Conservation (phyloP, 2,329 filamentous ascomycete species). For the Bipolaris oryzae region DNA sequence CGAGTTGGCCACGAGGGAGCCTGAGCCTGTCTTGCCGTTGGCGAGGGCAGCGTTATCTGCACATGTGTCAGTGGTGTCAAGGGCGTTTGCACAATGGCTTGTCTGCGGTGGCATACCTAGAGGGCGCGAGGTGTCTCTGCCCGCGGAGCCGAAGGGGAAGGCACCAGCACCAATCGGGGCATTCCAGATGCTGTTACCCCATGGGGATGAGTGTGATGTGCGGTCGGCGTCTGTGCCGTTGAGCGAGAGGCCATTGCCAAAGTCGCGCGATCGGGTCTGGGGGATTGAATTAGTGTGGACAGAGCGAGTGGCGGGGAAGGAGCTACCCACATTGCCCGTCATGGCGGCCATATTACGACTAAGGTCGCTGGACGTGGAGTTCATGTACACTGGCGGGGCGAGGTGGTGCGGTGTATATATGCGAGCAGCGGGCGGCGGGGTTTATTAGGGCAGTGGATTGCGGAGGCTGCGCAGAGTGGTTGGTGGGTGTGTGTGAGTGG, state of each 20-base stretch:
- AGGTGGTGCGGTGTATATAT: constrained; percentile 3
- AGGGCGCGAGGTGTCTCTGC: constrained; percentile 41
- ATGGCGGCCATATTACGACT: constrained; percentile 39
- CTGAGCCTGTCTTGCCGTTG: constrained; percentile 67
- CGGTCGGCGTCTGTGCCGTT: constrained; percentile 39
- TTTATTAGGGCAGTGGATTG: constrained; percentile 7
- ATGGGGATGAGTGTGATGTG: constrained; percentile 34
- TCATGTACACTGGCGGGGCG: constrained; percentile 21
- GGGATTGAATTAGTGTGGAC: constrained; percentile 8
- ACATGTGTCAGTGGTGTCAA: constrained; percentile 20
- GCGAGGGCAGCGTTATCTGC: constrained; percentile 41
- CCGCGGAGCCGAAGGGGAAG: constrained; percentile 35
- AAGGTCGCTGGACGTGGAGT: constrained; percentile 21
- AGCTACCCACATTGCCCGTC: constrained; percentile 40
- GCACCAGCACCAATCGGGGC: constrained; percentile 28
- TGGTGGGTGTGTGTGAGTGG: constrained; percentile 23
- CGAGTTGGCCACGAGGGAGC: constrained; percentile 70
- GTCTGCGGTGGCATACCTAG: constrained; percentile 32
- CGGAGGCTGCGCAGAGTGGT: constrained; percentile 28
- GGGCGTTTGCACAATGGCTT: background rate
- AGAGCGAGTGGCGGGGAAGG: background rate
- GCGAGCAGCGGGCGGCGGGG: constrained; percentile 12
- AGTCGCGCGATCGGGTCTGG: constrained; percentile 42
- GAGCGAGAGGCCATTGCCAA: constrained; percentile 36
- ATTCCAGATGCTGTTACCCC: constrained; percentile 48